phyloP scores from a whole-genome alignment of 2,329 filamentous ascomycete genomes.

The Aspergillus sp. region DNA sequence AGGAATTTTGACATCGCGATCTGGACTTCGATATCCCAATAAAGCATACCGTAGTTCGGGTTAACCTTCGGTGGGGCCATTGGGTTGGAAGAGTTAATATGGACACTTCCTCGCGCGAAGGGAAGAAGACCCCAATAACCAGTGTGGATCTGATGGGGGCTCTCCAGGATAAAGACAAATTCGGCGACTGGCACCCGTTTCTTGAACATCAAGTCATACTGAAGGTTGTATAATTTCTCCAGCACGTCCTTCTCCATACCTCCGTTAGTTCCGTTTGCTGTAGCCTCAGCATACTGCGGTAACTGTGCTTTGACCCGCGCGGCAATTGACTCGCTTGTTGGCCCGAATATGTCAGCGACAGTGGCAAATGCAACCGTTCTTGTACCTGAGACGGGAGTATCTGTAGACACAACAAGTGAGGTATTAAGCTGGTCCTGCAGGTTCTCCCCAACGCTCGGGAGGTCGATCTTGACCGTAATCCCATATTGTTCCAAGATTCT shows the following conservation, averaged over 20 bases:
- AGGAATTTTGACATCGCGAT: constrained; percentile 25
- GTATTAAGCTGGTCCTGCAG: constrained; percentile 49
- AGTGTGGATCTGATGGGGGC: constrained; percentile 27
- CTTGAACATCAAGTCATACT: constrained; percentile 31
- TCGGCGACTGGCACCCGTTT: constrained; percentile 27
- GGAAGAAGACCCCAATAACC: constrained; percentile 32
- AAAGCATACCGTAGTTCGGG: constrained; percentile 32
- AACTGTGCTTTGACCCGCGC: constrained; percentile 21
- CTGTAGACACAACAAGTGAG: constrained; percentile 15
- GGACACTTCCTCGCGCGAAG: constrained; percentile 25
- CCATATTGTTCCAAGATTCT: constrained; percentile 27
- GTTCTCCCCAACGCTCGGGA: constrained; percentile 50
- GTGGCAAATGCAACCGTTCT: constrained; percentile 25
- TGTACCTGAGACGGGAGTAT: constrained; percentile 14
- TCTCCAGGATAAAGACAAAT: constrained; percentile 24
- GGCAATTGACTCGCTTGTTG: constrained; percentile 21
- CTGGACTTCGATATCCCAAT: constrained; percentile 25
- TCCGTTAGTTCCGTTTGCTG: constrained; percentile 17
- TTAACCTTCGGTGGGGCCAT: constrained; percentile 24
- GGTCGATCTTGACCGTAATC: constrained; percentile 31
- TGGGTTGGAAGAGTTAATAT: constrained; percentile 20
- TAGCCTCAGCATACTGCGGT: constrained; percentile 22
- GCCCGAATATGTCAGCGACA: constrained; percentile 26
- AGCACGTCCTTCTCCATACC: constrained; percentile 21
- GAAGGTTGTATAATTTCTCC: constrained; percentile 27